Evolutionary conservation across 108 stramenopile species (phyloP).

Genomic region (Pseudonitzschia multiseries): DNA sequence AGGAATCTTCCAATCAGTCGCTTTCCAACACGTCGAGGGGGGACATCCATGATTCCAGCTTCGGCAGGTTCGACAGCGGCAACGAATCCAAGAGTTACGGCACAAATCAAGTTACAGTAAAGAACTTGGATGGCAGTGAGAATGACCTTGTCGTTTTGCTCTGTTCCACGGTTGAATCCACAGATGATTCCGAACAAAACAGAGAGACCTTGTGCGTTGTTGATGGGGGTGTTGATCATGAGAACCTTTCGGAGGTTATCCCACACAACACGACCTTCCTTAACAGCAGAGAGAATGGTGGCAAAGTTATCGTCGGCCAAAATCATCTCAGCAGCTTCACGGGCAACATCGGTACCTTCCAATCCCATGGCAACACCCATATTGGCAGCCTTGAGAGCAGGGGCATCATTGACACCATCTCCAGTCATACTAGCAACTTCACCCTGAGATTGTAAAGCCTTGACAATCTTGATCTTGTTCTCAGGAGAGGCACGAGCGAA

Average conservation of each 20-base stretch:
- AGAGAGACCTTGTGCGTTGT: constrained; percentile 81
- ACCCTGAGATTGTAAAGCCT: constrained; percentile 89
- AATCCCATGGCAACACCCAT: constrained; percentile 99
- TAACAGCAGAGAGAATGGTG: constrained; percentile 79
- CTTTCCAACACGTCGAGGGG: constrained; percentile 85
- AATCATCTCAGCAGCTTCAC: constrained; percentile 97
- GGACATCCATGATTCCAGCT: constrained; percentile 75
- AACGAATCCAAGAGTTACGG: constrained; percentile 85
- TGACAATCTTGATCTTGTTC: constrained; percentile 90
- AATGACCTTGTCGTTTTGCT: constrained; percentile 39
- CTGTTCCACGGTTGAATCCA: constrained; percentile 34
- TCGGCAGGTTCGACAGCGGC: constrained; percentile 86
- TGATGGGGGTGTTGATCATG: constrained; percentile 85
- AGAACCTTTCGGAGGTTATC: constrained; percentile 86
- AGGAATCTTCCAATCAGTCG: constrained; percentile 85
- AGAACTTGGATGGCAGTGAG: constrained; percentile 80
- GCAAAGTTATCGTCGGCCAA: constrained; percentile 98
- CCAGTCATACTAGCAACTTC: constrained; percentile 96
- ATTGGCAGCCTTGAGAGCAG: constrained; percentile 96
- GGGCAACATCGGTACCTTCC: constrained; percentile 95
- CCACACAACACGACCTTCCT: constrained; percentile 87
- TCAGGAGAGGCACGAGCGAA: constrained; percentile 89
- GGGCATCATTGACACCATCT: constrained; percentile 99
- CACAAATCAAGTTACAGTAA: constrained; percentile 88
- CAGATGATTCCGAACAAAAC: constrained; percentile 75